Base-by-base conservation (phyloP, 2,329 filamentous ascomycete genomes). In the Cladosporium sp. region DNA sequence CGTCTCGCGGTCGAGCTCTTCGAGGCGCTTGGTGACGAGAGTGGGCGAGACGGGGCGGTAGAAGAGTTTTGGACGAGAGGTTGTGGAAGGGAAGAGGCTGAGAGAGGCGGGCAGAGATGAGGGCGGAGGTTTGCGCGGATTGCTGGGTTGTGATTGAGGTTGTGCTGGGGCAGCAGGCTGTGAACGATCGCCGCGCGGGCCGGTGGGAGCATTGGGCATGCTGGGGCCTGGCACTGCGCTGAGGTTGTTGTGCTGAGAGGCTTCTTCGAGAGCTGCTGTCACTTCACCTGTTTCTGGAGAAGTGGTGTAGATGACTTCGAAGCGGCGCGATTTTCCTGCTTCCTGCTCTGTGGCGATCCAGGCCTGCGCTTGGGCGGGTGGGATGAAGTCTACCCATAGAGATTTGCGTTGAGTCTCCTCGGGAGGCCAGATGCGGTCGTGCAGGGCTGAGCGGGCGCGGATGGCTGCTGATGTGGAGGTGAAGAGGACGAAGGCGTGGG, bases 371-470 rank as follows among this genome's bases (percentile, higher is more conserved):
- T 56, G 45, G 3, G 95, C 81, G 17, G 88, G 83, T 0, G 93
- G 93, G 19, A 97, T 82, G 71, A 94, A 97, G 72, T 99, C 94
- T 3, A 90, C 90, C 84, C 88, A 95, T 1, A 97, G 80, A 0
- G 86, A 82, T 72, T 94, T 95, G 34, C 94, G 84, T 65, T 88
- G 89, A 60, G 87, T 85, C 75, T 97, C 93, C 60, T 92, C 85
- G 0, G 93, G 93, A 34, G 30, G 30, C 90, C 92, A 97, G 37
- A 92, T 83, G 20, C 82, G 83, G 59, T 86, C 84, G 73, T 99
- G 93, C 2, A 97, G 78, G 2, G 83, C 82, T 9, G 84, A 82
- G 51, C 93, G 88, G 8, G 90, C 92, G 20, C 90, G 84, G 0
- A 87, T 85, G 3, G 94, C 94, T 3, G 88, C 87, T 2, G 86